Evolutionary conservation across 2,329 filamentous ascomycete species (phyloP).

Genomic region (Ilyonectria robusta): DNA sequence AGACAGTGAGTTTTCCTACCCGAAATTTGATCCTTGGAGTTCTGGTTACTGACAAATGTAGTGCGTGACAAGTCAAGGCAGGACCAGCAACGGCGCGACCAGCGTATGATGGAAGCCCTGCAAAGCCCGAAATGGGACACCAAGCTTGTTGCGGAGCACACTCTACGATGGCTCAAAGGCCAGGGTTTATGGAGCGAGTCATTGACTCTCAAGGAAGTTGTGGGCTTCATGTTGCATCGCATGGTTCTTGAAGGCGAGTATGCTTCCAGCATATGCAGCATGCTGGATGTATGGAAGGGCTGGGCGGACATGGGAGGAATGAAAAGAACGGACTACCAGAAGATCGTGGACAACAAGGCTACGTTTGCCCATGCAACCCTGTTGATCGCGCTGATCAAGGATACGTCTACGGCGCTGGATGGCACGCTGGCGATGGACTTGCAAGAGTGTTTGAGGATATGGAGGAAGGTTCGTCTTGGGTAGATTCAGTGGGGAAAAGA

Average conservation of each 20-base stretch:
- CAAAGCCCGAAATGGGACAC: slow-evolving; percentile 68
- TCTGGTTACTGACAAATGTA: slow-evolving; percentile 37
- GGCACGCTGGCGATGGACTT: slow-evolving; percentile 66
- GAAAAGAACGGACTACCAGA: slow-evolving; percentile 60
- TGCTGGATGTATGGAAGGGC: slow-evolving; percentile 67
- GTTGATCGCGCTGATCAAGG: slow-evolving; percentile 63
- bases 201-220: slow-evolving; percentile 56
- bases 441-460: slow-evolving; percentile 68
- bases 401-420: slow-evolving; percentile 60
- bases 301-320: slow-evolving; percentile 71
- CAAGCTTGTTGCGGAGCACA: slow-evolving; percentile 61
- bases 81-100: slow-evolving; percentile 60
- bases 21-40: not conserved
- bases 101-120: slow-evolving; percentile 64
- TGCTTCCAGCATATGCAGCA: slow-evolving; percentile 55
- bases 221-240: slow-evolving; percentile 63
- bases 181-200: slow-evolving; percentile 44
- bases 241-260: slow-evolving; percentile 67
- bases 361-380: slow-evolving; percentile 64
- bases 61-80: slow-evolving; percentile 59
- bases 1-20: slow-evolving; percentile 57
- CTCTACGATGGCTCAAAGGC: slow-evolving; percentile 60
- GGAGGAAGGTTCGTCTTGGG: slow-evolving; percentile 67
- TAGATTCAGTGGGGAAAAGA: not conserved
- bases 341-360: slow-evolving; percentile 55